Evolutionary conservation across 1,139 yeast genomes (phyloP).

Genomic region (Pichia sp.): DNA sequence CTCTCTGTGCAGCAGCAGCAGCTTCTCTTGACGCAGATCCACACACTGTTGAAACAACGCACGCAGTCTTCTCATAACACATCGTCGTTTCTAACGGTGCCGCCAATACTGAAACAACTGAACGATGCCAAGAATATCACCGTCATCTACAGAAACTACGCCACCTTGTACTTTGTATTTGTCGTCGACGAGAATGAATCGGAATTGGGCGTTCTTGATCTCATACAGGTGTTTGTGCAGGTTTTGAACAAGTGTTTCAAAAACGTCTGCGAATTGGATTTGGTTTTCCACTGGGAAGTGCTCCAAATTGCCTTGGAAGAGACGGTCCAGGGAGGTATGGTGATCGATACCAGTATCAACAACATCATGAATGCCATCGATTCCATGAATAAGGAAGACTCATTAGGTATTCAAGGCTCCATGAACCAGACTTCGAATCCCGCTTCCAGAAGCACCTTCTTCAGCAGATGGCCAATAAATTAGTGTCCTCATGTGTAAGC

Average conservation of each 20-base stretch:
- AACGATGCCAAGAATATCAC: slow-evolving; percentile 65
- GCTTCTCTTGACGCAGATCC: slow-evolving; percentile 64
- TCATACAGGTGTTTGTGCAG: slow-evolving; percentile 95
- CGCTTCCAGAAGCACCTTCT: slow-evolving; percentile 7
- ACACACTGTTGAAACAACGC: slow-evolving; percentile 59
- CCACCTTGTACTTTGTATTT: slow-evolving; percentile 89
- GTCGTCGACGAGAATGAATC: slow-evolving; percentile 94
- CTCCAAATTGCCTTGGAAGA: slow-evolving; percentile 87
- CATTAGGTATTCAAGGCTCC: slow-evolving; percentile 2
- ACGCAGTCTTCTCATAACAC: slow-evolving; percentile 40
- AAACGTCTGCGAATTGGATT: slow-evolving; percentile 90
- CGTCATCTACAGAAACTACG: slow-evolving; percentile 90
- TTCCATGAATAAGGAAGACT: slow-evolving; percentile 46
- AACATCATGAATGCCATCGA: slow-evolving; percentile 80
- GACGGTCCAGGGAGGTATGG: slow-evolving; percentile 97
- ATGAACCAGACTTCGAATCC: not conserved
- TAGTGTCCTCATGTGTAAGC: not conserved
- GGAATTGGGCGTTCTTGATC: slow-evolving; percentile 85
- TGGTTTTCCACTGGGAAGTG: slow-evolving; percentile 97
- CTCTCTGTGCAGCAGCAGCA: slow-evolving; percentile 74
- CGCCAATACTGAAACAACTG: slow-evolving; percentile 41
- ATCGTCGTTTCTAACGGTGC: slow-evolving; percentile 77
- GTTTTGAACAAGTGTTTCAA: slow-evolving; percentile 87
- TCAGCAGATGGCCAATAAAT: slow-evolving; percentile 17
- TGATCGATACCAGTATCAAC: slow-evolving; percentile 83